Evolutionary conservation across 1,139 yeast species (phyloP), one percentile per base, ranked within the genome.

Genomic region (Groenewaldozyma sp.): DNA sequence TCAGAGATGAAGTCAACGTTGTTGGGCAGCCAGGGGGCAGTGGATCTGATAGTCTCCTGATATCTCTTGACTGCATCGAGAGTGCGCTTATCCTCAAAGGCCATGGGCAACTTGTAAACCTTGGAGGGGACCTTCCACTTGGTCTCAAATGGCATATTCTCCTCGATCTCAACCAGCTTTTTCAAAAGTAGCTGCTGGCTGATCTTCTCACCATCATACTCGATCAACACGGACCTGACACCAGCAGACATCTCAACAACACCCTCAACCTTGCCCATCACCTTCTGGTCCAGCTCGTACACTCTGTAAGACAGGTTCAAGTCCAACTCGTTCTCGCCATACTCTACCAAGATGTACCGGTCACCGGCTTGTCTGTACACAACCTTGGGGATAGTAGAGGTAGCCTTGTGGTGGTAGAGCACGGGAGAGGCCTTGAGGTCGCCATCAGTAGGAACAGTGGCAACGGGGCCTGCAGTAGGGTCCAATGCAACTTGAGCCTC

Each of bases 1-100:
- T 76, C 74, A 31, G 94, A 94, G 62, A 91, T 75, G 63, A 91
- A 91, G 60, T 91, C 97, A 49, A 88, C 96, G 56, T 91, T 91
- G 66, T 87, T 88, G 48, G 98, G 97, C 56, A 91, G 70, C 97
- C 97, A 91, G 36, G 97, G 97, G 9, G 97, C 98, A 41, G 76
- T 76, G 22, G 93, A 73, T 54, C 97, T 74, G 53, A 91, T 87
- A 6, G 98, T 91, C 65, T 91, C 97, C 59, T 78, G 77, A 63
- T 91, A 91, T 61, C 97, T 74, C 48, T 75, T 74, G 34, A 87
- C 97, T 31, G 96, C 95, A 48, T 76, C 88, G 53, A 88, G 66
- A 2, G 95, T 87, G 65, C 81, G 77, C 49, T 78, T 67, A 59
- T 91, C 97, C 67, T 91, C 98, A 59, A 88, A 91, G 0, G 95